Base-by-base conservation (phyloP, 2,329 filamentous ascomycete genomes). In the Botrytis hyacinthi region DNA sequence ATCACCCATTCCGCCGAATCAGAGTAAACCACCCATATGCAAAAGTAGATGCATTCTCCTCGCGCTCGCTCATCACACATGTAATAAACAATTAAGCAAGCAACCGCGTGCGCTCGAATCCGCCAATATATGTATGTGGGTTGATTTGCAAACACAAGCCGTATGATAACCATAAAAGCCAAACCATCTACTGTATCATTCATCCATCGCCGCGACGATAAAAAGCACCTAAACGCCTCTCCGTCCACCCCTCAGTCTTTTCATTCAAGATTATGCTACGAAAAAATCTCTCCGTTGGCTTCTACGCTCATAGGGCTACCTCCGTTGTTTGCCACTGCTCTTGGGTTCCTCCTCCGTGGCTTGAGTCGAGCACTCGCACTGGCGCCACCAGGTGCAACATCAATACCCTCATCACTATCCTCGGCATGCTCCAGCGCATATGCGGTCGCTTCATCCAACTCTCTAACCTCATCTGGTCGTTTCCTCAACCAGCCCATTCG, bases 401-500 rank as follows among this genome's bases (percentile, higher is more conserved):
- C 84, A 72, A 80, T 83, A 73, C 86, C 84, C 26, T 89, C 88
- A 26, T 89, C 88, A 51, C 83, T 82, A 29, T 88, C 87, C n/a
- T 91, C 87, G 3, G 83, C 84, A 75, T 88, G 85, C 66, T 87
- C 84, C 74, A 85, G 84, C 37, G 84, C 86, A 77, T 85, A 89
- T 12, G 83, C 82, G 18, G 86, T 84, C n/a, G 88, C 86, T 83
- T 99, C 96, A 80, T 99, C 94, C 68, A 98, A 86, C 78, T 97
- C 93, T 61, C 87, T 90, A 72, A 97, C 86, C 80, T 97, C 90
- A 22, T 86, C 86, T 0, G 96, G 96, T 81, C 94, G 92, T 83
- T 92, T 91, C 77, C 96, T 90, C 78, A 99, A 85, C 96, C 96
- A 99, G 81, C 95, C 94, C 96, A 99, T 99, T 75, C 96, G 89